These are phyloP conservation scores for Kalanchoe fedtschenkoi DNA, from an alignment of 164 flowering plant genomes.

Conservation along the genomic window DNA sequence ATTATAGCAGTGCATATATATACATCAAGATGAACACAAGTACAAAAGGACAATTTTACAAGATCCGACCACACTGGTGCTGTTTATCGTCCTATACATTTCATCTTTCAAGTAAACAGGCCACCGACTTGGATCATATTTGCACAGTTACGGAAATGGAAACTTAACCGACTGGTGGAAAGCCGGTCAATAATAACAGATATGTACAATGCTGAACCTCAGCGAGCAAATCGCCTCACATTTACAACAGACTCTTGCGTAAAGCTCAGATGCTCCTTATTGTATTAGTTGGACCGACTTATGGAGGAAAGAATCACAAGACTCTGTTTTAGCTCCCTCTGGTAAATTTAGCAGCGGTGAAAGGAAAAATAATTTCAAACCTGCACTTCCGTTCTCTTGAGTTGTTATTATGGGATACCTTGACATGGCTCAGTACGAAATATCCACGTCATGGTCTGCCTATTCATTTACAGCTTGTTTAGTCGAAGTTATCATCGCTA, in stretches of 20 bases:
- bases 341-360: neutral
- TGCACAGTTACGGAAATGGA: neutral
- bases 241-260: neutral
- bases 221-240: neutral
- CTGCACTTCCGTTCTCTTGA: neutral
- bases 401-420: neutral
- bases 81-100: neutral
- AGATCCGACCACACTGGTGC: neutral
- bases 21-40: too few species aligned
- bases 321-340: neutral
- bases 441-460: neutral
- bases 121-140: neutral
- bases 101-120: neutral
- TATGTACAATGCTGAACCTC: neutral
- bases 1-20: too few species aligned
- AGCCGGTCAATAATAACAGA: neutral
- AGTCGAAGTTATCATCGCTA: slow-evolving; percentile 28
- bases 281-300: neutral
- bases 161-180: slow-evolving; percentile 2
- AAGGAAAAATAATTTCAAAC: neutral
- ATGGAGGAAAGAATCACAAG: slow-evolving; percentile 3
- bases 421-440: neutral
- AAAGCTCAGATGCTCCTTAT: neutral
- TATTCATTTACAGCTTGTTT: neutral
- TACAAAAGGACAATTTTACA: too few species aligned